These are phyloP conservation scores for Cladosporium sp. DNA, from an alignment of 2,329 filamentous ascomycete genomes.

Conservation along the genomic window DNA sequence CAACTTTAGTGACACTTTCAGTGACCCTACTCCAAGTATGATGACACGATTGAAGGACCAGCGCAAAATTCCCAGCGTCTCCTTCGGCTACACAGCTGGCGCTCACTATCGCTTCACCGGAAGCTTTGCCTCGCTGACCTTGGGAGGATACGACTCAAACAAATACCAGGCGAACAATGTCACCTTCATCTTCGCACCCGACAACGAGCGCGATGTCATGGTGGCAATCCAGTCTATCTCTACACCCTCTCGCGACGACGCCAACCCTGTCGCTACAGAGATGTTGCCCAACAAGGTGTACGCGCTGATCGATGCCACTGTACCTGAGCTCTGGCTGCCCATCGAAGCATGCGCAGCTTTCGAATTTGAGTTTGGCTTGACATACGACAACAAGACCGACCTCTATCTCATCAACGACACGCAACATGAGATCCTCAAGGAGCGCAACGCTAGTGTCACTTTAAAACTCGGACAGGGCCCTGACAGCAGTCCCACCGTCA, in stretches of 20 bases:
- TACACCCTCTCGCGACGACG: constrained; percentile 31
- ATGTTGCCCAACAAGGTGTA: constrained; percentile 43
- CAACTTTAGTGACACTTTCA: constrained; percentile 52
- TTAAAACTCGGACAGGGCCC: constrained; percentile 44
- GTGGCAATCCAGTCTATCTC: constrained; percentile 53
- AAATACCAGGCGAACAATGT: constrained; percentile 63
- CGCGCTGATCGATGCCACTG: constrained; percentile 51
- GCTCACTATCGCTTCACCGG: constrained; percentile 60
- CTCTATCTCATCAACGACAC: constrained; percentile 65
- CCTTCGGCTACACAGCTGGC: constrained; percentile 74
- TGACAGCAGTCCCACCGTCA: constrained; percentile 38
- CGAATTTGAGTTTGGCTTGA: constrained; percentile 63
- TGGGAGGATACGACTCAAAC: constrained; percentile 69
- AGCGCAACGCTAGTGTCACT: constrained; percentile 45
- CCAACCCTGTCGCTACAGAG: constrained; percentile 36
- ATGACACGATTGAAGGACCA: constrained; percentile 55
- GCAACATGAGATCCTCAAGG: constrained; percentile 53
- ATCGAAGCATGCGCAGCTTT: constrained; percentile 62
- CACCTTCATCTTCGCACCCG: constrained; percentile 57
- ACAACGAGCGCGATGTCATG: constrained; percentile 61
- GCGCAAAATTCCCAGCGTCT: constrained; percentile 67
- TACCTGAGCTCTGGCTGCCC: constrained; percentile 52
- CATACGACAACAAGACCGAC: constrained; percentile 63
- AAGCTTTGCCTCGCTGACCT: constrained; percentile 54
- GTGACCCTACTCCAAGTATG: constrained; percentile 56